These are phyloP conservation scores for Phyllosticta paracitricarpa DNA, from an alignment of 2,329 filamentous ascomycete genomes.

Conservation along the genomic window DNA sequence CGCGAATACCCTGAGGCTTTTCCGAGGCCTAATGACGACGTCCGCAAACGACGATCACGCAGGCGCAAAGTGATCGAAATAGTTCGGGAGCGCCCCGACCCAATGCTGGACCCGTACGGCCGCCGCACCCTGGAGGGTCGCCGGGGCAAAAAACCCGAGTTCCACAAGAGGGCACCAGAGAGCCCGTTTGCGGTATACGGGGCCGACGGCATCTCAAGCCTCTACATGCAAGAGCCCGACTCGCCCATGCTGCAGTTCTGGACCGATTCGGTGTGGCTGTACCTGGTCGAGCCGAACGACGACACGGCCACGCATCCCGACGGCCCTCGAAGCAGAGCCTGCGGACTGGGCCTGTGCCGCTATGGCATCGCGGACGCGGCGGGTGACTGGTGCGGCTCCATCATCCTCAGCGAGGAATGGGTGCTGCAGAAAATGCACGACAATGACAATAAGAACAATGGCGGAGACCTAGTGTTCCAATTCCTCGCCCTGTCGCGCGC, in stretches of 20 bases:
- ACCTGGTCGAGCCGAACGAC: not conserved
- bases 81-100: no score
- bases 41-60: no score
- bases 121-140: not conserved
- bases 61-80: no score
- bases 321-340: not conserved
- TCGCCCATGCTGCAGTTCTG: conserved; percentile 24
- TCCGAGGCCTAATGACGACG: no score
- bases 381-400: conserved; percentile 25
- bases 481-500: conserved; percentile 29
- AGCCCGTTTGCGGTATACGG: conserved; percentile 12
- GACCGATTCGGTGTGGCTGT: conserved; percentile 19
- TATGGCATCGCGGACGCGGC: conserved; percentile 21
- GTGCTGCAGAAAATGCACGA: not conserved
- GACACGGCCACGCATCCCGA: not conserved
- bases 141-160: not conserved
- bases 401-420: conserved; percentile 14
- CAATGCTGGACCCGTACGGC: not conserved
- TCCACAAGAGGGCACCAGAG: conserved; percentile 13
- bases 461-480: conserved; percentile 10
- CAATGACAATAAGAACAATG: not conserved
- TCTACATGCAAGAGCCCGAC: not conserved
- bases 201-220: not conserved
- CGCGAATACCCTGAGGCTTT: no score
- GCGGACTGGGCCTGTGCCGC: conserved; percentile 11